Evolutionary conservation across 495 filamentous ascomycete genomes (phyloP).

Genomic region (Hyaloscypha finlandica): DNA sequence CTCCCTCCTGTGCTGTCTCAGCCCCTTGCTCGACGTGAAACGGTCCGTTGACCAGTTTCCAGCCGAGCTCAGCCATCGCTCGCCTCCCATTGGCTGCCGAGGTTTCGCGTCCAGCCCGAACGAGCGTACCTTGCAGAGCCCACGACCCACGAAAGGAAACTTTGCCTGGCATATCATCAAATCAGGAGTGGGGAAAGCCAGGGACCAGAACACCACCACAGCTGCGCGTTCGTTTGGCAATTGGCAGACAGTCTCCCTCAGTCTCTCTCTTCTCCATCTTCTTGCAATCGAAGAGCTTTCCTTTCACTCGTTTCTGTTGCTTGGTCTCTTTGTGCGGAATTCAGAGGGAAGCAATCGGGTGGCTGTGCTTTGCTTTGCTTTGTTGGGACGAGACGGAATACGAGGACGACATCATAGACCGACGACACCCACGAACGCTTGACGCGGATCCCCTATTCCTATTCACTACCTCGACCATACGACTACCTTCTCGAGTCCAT

Average conservation of each 20-base stretch:
- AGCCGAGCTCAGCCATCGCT: no score
- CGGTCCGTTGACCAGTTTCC: background rate
- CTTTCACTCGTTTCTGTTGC: background rate
- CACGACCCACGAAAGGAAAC: background rate
- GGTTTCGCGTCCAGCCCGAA: background rate
- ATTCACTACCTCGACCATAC: background rate
- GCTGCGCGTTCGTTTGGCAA: background rate
- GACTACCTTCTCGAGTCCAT: background rate
- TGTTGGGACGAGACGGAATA: background rate
- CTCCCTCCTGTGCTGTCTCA: background rate
- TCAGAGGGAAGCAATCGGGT: background rate
- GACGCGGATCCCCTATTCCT: slow-evolving; percentile 16
- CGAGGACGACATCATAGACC: slow-evolving; percentile 5
- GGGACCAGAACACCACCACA: background rate
- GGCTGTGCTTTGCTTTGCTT: background rate
- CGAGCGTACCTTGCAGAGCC: background rate
- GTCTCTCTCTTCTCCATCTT: background rate
- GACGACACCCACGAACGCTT: slow-evolving; percentile 5
- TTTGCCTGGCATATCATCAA: background rate
- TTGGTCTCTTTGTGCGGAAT: background rate
- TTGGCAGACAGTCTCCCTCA: background rate
- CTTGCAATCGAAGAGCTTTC: background rate
- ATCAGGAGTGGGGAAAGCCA: background rate
- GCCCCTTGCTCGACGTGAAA: background rate
- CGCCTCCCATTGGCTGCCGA: background rate